Conservation (phyloP, 1,139 yeast species). For the Scheffersomyces parashehatae region DNA sequence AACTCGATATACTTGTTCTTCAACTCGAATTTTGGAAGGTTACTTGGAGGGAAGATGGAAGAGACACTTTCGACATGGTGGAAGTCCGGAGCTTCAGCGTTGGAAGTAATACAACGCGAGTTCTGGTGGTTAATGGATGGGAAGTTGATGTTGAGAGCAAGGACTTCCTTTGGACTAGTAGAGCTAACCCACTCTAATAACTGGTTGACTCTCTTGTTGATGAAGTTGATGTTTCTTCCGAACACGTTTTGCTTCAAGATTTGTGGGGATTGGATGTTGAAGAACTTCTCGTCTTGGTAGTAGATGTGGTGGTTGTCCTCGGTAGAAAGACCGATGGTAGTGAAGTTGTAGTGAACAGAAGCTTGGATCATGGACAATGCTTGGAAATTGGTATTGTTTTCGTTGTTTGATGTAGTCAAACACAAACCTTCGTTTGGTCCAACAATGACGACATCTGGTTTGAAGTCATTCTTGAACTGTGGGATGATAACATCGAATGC, state of each 20-base stretch:
- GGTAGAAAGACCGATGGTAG: conserved; percentile 30
- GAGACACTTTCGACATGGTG: conserved; percentile 4
- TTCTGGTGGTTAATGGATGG: conserved; percentile 33
- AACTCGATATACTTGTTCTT: conserved; percentile 10
- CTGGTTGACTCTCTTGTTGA: conserved; percentile 23
- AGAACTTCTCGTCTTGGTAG: conserved; percentile 32
- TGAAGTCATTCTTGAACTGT: conserved; percentile 24
- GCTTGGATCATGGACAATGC: conserved; percentile 6
- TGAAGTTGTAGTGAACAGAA: conserved; percentile 20
- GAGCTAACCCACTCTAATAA: conserved; percentile 7
- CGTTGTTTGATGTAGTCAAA: conserved; percentile 10
- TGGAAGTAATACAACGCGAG: conserved; percentile 26
- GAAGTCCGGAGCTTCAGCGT: not conserved
- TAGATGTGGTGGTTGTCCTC: conserved; percentile 32
- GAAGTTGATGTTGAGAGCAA: conserved; percentile 27
- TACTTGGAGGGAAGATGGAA: conserved; percentile 3
- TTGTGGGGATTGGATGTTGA: conserved; percentile 15
- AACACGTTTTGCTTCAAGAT: conserved; percentile 23
- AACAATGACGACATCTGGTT: conserved; percentile 39
- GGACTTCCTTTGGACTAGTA: conserved; percentile 1
- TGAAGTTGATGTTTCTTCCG: conserved; percentile 25
- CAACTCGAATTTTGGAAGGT: conserved; percentile 6
- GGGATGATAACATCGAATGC: conserved; percentile 38
- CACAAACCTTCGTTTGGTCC: conserved; percentile 41
- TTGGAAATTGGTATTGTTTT: conserved; percentile 3